Percentiles rank a stretch among this genome's conserved stretches.
These are phyloP conservation scores for Boletus huronensis DNA, from an alignment of 768 basidiomycete species.

Conservation along the genomic window DNA sequence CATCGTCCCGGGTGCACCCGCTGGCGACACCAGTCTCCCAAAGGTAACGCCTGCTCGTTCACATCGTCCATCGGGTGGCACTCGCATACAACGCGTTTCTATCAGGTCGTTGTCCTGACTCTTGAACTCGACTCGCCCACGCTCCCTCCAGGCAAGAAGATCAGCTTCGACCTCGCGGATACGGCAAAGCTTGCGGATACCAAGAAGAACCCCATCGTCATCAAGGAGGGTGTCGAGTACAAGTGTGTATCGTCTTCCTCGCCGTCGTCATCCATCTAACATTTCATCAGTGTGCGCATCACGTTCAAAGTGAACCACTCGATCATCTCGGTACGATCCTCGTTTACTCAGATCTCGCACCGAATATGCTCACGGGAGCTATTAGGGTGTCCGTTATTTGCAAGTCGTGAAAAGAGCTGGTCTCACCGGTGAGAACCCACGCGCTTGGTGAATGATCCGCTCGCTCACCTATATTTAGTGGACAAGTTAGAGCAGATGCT, in stretches of 20 bases:
- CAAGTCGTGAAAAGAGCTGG: constrained; percentile 84
- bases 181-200: constrained; percentile 40
- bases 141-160: constrained; percentile 55
- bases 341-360: neutral
- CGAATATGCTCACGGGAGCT: constrained; percentile 20
- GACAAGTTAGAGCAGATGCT: constrained; percentile 94
- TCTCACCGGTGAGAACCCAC: constrained; percentile 53
- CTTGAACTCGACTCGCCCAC: constrained; percentile 80
- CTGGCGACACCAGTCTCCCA: constrained; percentile 46
- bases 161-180: constrained; percentile 66
- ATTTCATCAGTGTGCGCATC: constrained; percentile 60
- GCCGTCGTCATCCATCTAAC: constrained; percentile 1
- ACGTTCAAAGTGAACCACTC: constrained; percentile 86
- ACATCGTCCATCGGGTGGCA: constrained; percentile 7
- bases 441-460: neutral
- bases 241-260: constrained; percentile 45
- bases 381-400: constrained; percentile 76
- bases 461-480: constrained; percentile 43
- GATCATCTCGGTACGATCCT: constrained; percentile 67
- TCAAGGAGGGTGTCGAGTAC: constrained; percentile 88
- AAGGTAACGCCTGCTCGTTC: constrained; percentile 48
- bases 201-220: constrained; percentile 75
- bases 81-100: constrained; percentile 20
- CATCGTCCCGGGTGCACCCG: constrained; percentile 52
- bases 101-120: constrained; percentile 65